phyloP scores from a whole-genome alignment of 2,329 filamentous ascomycete species.

The Neopestalotiopsis sp. region DNA sequence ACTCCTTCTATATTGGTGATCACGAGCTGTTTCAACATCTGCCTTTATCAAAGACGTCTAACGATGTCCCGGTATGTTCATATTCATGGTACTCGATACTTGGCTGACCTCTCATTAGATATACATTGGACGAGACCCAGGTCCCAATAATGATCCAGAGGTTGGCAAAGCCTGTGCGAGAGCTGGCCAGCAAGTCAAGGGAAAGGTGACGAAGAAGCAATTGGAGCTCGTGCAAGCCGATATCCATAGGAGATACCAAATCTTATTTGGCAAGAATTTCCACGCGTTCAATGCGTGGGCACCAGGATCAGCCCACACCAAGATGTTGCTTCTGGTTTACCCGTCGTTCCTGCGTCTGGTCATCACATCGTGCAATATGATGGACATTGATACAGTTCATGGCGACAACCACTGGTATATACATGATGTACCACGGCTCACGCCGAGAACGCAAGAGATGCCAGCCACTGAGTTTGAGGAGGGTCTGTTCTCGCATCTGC shows the following conservation, averaged over 20 bases:
- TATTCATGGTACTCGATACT: neutral
- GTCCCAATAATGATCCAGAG: neutral
- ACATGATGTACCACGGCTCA: conserved; percentile 28
- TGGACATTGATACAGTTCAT: conserved; percentile 29
- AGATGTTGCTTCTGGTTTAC: conserved; percentile 30
- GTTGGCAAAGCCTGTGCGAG: conserved; percentile 13
- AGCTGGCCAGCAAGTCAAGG: conserved; percentile 21
- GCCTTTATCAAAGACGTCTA: conserved; percentile 22
- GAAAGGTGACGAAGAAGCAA: conserved; percentile 20
- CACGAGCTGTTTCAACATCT: conserved; percentile 26
- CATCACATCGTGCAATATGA: conserved; percentile 34
- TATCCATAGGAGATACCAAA: conserved; percentile 22
- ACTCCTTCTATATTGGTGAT: conserved; percentile 29
- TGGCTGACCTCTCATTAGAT: neutral
- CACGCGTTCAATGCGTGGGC: conserved; percentile 30
- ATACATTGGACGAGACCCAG: neutral
- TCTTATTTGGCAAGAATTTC: conserved; percentile 27
- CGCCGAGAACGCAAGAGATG: neutral
- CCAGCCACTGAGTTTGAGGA: neutral
- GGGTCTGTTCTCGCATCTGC: neutral
- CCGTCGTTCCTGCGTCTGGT: conserved; percentile 27
- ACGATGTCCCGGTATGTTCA: conserved; percentile 24
- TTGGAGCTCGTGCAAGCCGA: neutral
- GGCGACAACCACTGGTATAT: conserved; percentile 34
- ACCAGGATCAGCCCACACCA: conserved; percentile 27